These are phyloP conservation scores for Aegilops tauschii DNA, from an alignment of 176 grass and related monocot genomes.

Conservation along the genomic window DNA sequence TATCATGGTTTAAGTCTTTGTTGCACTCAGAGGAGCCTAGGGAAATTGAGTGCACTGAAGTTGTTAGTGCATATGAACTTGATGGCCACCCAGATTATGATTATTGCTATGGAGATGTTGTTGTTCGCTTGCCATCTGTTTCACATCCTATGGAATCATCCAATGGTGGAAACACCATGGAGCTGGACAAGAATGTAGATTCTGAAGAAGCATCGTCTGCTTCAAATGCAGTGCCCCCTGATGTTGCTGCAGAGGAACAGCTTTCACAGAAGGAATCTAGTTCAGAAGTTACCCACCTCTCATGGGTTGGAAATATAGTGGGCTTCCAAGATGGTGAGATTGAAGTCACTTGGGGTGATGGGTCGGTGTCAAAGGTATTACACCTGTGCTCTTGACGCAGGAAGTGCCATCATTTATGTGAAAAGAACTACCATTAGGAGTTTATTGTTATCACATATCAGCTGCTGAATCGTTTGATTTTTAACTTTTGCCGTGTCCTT, in stretches of 20 bases:
- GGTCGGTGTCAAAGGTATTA: constrained; percentile 71
- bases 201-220: constrained; percentile 23
- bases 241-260: constrained; percentile 40
- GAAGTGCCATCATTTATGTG: constrained; percentile 18
- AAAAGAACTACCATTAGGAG: constrained; percentile 9
- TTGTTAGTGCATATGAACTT: constrained; percentile 94
- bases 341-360: constrained; percentile 86
- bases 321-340: constrained; percentile 75
- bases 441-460: not conserved
- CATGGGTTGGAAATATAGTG: constrained; percentile 90
- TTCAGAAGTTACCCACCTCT: constrained; percentile 45
- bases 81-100: constrained; percentile 97
- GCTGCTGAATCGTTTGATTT: not conserved
- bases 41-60: constrained; percentile 60
- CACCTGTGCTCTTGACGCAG: not conserved
- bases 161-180: constrained; percentile 33
- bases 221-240: constrained; percentile 29
- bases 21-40: constrained; percentile 47
- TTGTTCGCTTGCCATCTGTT: constrained; percentile 74
- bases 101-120: constrained; percentile 90
- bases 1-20: constrained; percentile 74
- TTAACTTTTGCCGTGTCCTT: not conserved
- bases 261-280: constrained; percentile 35
- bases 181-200: constrained; percentile 45
- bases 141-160: constrained; percentile 51